Percentiles rank a stretch among this genome's conserved stretches.
These are phyloP conservation scores for Nigrospora osmanthi DNA, from an alignment of 2,329 filamentous ascomycete species.

Conservation along the genomic window DNA sequence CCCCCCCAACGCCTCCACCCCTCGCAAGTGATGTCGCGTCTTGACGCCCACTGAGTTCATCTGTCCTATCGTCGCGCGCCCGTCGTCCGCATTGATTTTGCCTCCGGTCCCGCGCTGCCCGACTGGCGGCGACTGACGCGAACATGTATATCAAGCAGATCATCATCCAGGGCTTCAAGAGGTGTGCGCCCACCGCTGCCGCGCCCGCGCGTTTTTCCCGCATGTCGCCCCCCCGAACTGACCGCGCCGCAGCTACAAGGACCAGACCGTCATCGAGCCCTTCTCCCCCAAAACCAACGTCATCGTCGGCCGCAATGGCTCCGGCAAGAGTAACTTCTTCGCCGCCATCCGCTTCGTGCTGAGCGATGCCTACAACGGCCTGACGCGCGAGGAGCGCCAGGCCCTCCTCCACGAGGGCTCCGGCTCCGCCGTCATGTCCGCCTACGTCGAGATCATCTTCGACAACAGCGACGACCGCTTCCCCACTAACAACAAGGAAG, in stretches of 20 bases:
- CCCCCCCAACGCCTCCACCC: too few relatives aligned
- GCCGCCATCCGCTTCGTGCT: conserved; percentile 97
- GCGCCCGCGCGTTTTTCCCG: conserved; percentile 9
- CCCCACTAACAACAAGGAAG: conserved; percentile 83
- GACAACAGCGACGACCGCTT: conserved; percentile 97
- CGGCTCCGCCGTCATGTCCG: conserved; percentile 95
- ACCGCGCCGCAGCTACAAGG: conserved; percentile 72
- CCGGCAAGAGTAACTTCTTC: conserved; percentile 99
- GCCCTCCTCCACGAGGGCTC: conserved; percentile 96
- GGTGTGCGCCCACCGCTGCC: conserved; percentile 42
- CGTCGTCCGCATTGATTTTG: conserved; percentile 3
- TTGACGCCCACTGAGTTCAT: not conserved
- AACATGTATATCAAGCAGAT: conserved; percentile 99
- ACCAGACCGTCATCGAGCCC: conserved; percentile 96
- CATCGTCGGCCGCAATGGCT: conserved; percentile 97
- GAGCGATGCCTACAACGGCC: conserved; percentile 93
- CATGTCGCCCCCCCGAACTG: conserved; percentile 9
- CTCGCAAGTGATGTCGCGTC: too few relatives aligned
- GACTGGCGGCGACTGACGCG: conserved; percentile 23
- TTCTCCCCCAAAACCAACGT: conserved; percentile 98
- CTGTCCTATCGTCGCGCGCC: not conserved
- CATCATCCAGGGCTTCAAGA: conserved; percentile 99
- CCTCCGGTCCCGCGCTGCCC: conserved; percentile 19
- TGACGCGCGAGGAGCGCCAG: conserved; percentile 92
- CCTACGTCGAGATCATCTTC: conserved; percentile 99